Base-by-base conservation (phyloP, 768 basidiomycete genomes). In the Phanerochaete carnosa region DNA sequence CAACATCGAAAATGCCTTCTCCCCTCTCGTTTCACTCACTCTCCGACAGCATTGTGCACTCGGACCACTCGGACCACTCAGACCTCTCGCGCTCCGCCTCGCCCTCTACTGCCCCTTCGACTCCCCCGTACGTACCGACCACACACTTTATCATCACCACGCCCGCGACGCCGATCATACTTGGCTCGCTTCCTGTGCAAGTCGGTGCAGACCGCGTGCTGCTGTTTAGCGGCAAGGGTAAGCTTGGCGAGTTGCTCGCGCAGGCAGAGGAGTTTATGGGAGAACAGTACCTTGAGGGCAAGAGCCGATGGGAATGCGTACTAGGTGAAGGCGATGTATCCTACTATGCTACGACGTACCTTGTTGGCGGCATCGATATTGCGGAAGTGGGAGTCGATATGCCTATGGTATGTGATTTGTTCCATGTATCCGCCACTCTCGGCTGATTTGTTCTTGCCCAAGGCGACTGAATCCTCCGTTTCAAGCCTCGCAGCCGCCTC, bases 401-500 rank as follows among this genome's bases (percentile, higher is more conserved):
- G 0, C 25, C 26, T 0, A 33, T 32, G 23, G 68, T 69, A 49
- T 23, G 68, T 65, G 12, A 19, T 30, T 11, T 4, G 13, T 15
- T 1, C 1, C 16, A 2, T 19, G 16, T 23, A 19, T 49, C n/a
- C 3, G 26, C 3, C 22, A 19, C 15, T n/a, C 13, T 9, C 3
- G 16, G 22, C 15, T 33, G 23, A 55, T 35, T 5, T 39, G 4
- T 3, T 3, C 12, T 2, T 16, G n/a, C 6, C 6, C 22, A 6
- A 46, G 45, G 30, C 50, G 25, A 23, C 50, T 22, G 46, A 55
- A 7, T 23, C 37, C 23, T 16, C 5, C 6, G 25, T 87, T 83
- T 78, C 77, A 61, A 76, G 80, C 0, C 66, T 67, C 7, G 64
- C 66, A 3, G 77, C 82, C 57, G 79, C 79, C 0, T 64, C 77